Conservation (phyloP, 495 filamentous ascomycete species). For the Peziza echinospora region DNA sequence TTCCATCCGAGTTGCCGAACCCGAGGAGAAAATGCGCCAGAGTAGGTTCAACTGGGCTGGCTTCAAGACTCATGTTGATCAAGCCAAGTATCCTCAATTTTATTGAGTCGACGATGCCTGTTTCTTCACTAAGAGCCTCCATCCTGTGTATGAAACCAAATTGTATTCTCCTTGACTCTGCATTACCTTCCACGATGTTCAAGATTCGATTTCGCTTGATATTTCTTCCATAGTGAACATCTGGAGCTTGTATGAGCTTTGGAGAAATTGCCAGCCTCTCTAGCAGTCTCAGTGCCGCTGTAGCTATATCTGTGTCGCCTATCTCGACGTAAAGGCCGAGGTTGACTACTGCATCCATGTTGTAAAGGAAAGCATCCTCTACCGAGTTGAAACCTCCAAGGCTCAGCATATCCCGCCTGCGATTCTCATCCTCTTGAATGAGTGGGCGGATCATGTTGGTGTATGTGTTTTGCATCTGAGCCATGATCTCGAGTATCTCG, state of each 20-base stretch:
- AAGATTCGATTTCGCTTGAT: constrained; percentile 13
- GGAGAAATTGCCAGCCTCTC: constrained; percentile 66
- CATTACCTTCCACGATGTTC: constrained; percentile 13
- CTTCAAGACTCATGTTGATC: constrained; percentile 51
- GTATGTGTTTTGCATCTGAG: constrained; percentile 80
- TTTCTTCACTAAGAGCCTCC: constrained; percentile 9
- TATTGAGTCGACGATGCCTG: constrained; percentile 35
- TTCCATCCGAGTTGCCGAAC: constrained; percentile 32
- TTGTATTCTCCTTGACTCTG: constrained; percentile 16
- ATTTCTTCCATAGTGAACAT: constrained; percentile 15
- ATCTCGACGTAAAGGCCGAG: constrained; percentile 68
- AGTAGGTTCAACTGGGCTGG: constrained; percentile 47
- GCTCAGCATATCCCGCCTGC: constrained; percentile 14
- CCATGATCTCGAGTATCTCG: constrained; percentile 54
- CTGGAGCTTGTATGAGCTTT: constrained; percentile 41
- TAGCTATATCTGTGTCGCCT: constrained; percentile 49
- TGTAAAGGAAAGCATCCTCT: constrained; percentile 74
- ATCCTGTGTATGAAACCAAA: constrained; percentile 20
- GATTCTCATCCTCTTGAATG: constrained; percentile 33
- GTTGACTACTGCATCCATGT: constrained; percentile 50
- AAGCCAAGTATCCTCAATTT: constrained; percentile 64
- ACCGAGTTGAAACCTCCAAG: constrained; percentile 41
- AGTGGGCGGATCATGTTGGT: constrained; percentile 62
- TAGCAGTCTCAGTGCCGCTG: constrained; percentile 55
- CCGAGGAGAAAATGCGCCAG: constrained; percentile 82